A percentile compares a stretch with the other conserved stretches of the same genome.
These are phyloP conservation scores for Aspergillus ellipticus DNA, from an alignment of 495 filamentous ascomycete species.

Conservation along the genomic window DNA sequence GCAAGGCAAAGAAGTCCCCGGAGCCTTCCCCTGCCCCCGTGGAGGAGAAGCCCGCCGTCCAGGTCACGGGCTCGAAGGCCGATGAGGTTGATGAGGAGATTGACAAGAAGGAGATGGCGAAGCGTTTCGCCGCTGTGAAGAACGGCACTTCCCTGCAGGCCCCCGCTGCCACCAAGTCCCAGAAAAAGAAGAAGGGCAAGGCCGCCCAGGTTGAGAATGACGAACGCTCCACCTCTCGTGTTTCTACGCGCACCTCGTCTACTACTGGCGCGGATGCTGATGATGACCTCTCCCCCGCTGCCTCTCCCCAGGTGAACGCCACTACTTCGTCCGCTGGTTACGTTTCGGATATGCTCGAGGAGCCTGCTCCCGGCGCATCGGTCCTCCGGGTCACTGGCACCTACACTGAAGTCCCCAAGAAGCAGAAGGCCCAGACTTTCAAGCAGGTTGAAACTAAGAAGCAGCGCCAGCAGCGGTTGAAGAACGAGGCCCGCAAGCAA, in stretches of 20 bases:
- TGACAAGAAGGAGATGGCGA: slow-evolving; percentile 69
- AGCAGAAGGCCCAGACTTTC: slow-evolving; percentile 59
- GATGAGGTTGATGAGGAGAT: slow-evolving; percentile 56
- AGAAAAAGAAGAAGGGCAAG: slow-evolving; percentile 62
- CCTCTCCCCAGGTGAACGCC: slow-evolving; percentile 52
- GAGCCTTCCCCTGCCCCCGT: slow-evolving; percentile 25
- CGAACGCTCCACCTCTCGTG: slow-evolving; percentile 45
- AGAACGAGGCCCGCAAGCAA: slow-evolving; percentile 70
- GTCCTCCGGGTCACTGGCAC: slow-evolving; percentile 70
- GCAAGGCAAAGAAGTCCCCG: slow-evolving; percentile 34
- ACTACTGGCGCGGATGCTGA: slow-evolving; percentile 77
- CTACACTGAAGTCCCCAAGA: slow-evolving; percentile 60
- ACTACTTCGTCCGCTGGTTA: slow-evolving; percentile 54
- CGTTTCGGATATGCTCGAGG: slow-evolving; percentile 85
- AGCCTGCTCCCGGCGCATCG: slow-evolving; percentile 61
- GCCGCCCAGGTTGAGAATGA: slow-evolving; percentile 29
- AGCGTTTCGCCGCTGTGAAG: slow-evolving; percentile 63
- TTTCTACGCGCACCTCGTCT: slow-evolving; percentile 57
- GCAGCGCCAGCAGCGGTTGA: slow-evolving; percentile 80
- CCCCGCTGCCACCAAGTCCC: slow-evolving; percentile 32
- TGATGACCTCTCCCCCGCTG: slow-evolving; percentile 67
- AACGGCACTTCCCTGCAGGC: slow-evolving; percentile 51
- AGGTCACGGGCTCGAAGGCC: slow-evolving; percentile 33
- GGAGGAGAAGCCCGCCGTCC: slow-evolving; percentile 37
- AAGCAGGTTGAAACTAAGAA: slow-evolving; percentile 75